These are phyloP conservation scores for Hordeum marinum DNA, from an alignment of 176 grass and related monocot species.

Conservation along the genomic window DNA sequence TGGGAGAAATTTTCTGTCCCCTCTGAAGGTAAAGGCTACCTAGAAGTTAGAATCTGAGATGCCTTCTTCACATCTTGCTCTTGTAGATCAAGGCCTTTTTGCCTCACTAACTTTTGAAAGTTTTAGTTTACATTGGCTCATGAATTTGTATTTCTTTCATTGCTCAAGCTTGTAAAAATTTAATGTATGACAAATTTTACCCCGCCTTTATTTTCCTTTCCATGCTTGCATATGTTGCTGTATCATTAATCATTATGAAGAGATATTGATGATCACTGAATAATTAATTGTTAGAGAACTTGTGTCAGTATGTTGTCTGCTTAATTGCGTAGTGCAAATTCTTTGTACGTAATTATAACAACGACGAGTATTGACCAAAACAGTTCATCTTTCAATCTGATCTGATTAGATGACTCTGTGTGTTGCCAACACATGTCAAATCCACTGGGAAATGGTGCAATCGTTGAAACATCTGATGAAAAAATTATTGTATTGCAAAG, in stretches of 20 bases:
- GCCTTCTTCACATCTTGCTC: background rate
- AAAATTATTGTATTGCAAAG: slow-evolving; percentile 88
- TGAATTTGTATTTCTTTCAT: background rate
- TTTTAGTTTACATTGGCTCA: background rate
- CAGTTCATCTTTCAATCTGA: slow-evolving; percentile 23
- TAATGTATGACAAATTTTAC: background rate
- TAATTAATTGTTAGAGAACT: background rate
- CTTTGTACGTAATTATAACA: slow-evolving; percentile 1
- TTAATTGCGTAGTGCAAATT: background rate
- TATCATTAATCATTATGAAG: background rate
- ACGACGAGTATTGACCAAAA: slow-evolving; percentile 20
- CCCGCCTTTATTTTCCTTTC: background rate
- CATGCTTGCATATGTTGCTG: background rate
- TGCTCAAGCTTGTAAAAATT: background rate
- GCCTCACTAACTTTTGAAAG: background rate
- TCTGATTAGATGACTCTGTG: slow-evolving; percentile 47
- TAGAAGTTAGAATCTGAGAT: slow-evolving; percentile 3
- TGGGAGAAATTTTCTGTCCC: slow-evolving; percentile 79
- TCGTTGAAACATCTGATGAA: slow-evolving; percentile 82
- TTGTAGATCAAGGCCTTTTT: background rate
- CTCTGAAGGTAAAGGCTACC: slow-evolving; percentile 78
- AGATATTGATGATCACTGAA: background rate
- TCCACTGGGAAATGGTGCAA: slow-evolving; percentile 86
- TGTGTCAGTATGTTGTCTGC: background rate
- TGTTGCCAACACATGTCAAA: slow-evolving; percentile 74